These are phyloP conservation scores for Exophiala xenobiotica DNA, from an alignment of 2,329 filamentous ascomycete species.

Conservation along the genomic window DNA sequence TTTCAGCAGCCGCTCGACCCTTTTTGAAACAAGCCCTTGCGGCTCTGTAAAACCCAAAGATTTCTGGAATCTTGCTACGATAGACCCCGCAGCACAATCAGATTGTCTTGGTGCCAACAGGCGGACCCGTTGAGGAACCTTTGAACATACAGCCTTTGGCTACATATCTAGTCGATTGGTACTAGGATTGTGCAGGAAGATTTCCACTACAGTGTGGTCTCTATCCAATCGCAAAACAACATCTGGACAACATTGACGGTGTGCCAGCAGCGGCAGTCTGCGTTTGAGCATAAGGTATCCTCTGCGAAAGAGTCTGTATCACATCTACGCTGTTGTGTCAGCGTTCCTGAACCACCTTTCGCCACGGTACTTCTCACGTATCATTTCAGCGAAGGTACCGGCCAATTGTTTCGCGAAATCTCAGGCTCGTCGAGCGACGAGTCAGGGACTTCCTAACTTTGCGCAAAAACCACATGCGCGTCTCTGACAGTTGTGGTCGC, in stretches of 20 bases:
- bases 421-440: constrained; percentile 14
- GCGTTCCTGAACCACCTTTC: constrained; percentile 11
- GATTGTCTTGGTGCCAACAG: neutral
- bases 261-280: constrained; percentile 12
- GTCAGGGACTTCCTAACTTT: constrained; percentile 11
- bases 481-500: constrained; percentile 11
- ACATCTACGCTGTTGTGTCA: constrained; percentile 19
- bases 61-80: neutral
- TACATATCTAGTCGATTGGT: no score
- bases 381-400: constrained; percentile 3
- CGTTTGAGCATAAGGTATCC: constrained; percentile 8
- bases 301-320: constrained; percentile 12
- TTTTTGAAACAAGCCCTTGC: neutral
- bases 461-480: constrained; percentile 19
- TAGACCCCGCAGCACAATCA: neutral
- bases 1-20: constrained; percentile 1
- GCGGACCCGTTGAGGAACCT: neutral
- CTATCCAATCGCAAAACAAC: neutral
- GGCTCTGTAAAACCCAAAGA: neutral
- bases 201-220: no score
- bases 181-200: no score
- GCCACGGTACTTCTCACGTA: constrained; percentile 8
- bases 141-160: no score
- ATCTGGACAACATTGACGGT: neutral
- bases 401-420: constrained; percentile 14